Evolutionary conservation across 1,139 yeast species (phyloP).

Genomic region (Yamadazyma kanchanaburiensis): DNA sequence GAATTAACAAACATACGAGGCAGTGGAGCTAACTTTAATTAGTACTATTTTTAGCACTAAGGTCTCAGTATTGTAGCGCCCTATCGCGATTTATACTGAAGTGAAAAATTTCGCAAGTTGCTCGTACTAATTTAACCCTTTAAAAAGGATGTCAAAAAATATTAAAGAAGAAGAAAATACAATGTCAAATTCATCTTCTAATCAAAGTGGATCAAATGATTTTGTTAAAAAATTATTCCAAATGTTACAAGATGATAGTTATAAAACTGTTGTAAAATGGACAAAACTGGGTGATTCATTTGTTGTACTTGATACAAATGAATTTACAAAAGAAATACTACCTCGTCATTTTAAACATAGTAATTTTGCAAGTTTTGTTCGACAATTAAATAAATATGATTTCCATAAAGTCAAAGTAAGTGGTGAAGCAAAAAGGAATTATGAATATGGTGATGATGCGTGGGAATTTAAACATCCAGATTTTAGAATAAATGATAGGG

Average conservation of each 20-base stretch:
- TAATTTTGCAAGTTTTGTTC: slow-evolving; percentile 90
- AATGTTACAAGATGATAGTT: slow-evolving; percentile 80
- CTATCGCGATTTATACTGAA: too few relatives aligned
- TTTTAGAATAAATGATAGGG: slow-evolving; percentile 68
- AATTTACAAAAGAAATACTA: slow-evolving; percentile 78
- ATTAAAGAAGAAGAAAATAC: slow-evolving; percentile 8
- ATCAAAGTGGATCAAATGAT: slow-evolving; percentile 58
- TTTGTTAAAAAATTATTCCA: slow-evolving; percentile 74
- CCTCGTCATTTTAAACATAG: slow-evolving; percentile 93
- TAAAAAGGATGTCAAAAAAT: slow-evolving; percentile 4
- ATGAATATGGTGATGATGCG: slow-evolving; percentile 72
- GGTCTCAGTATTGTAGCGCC: too few relatives aligned
- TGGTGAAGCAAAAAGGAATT: slow-evolving; percentile 49
- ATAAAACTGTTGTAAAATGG: slow-evolving; percentile 79
- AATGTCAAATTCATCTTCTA: slow-evolving; percentile 20
- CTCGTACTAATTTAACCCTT: background rate
- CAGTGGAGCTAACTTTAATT: too few relatives aligned
- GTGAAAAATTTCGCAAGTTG: too few relatives aligned
- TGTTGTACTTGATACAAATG: slow-evolving; percentile 84
- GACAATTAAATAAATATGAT: slow-evolving; percentile 94
- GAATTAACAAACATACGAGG: slow-evolving; percentile 15
- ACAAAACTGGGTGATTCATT: slow-evolving; percentile 78
- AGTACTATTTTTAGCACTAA: too few relatives aligned
- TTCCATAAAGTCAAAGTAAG: slow-evolving; percentile 84
- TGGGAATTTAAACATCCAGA: slow-evolving; percentile 97